Evolutionary conservation across 192 early-diverging fungal genomes (phyloP), one percentile per base, ranked within the genome.

Genomic region (Entrophospora sp.): DNA sequence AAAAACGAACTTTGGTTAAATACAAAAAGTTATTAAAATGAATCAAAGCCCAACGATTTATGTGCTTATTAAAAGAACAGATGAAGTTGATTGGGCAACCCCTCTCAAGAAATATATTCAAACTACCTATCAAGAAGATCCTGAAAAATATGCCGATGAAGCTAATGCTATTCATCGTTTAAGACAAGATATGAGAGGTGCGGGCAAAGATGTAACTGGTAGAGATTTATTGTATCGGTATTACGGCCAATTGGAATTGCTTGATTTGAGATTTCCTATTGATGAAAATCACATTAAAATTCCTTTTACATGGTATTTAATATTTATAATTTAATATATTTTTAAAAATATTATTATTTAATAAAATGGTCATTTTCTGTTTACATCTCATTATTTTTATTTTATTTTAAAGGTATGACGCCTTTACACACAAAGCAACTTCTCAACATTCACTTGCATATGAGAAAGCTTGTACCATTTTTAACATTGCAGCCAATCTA

Each of bases 391-490:
- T 14, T 57, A 36, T 57, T 57, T 57, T 28, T 12, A 30, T 24
- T n/a, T 22, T 0, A 18, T 36, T 14, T 35, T 28, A 27, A 63
- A 78, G 77, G 81, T 77, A 85, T 24, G 96, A 99, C 63, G 90
- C 93, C 9, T 99, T 99, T 71, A 89, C 83, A 20, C 72, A 71
- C 31, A 84, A 89, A 61, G 73, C 77, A 9, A 86, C 89, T 25
- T 84, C 90, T 34, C 96, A 99, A 70, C 87, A 84, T 73, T 94
- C 96, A 8, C 81, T 97, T 64, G 96, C 96, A 2, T 99, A 93
- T 73, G 96, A 99, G 68, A 97, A 97, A 77, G 96, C 95, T 0
- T 90, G 88, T 71, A 84, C 89, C 9, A 89, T 99, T 64, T 99
- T 96, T 77, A 96, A 97, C 70, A 86, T 96, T 58, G 96, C 91